These are phyloP conservation scores for Tetrahymena borealis DNA, from an alignment of 73 alveolate genomes.

Conservation along the genomic window DNA sequence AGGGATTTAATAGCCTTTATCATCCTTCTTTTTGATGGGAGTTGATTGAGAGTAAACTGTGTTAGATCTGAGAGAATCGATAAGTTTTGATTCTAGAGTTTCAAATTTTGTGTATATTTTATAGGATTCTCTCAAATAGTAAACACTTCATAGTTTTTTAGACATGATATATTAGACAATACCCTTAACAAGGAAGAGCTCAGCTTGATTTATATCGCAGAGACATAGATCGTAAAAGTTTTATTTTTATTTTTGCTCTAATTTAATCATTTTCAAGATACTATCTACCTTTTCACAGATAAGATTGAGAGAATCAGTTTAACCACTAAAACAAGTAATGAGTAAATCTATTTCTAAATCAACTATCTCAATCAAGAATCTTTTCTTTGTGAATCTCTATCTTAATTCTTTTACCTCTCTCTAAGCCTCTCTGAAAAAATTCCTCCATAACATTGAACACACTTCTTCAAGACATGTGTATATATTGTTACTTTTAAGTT, in stretches of 20 bases:
- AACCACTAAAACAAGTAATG: neutral
- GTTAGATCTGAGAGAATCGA: neutral
- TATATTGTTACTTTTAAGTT: neutral
- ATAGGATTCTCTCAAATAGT: neutral
- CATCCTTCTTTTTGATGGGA: neutral
- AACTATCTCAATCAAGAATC: neutral
- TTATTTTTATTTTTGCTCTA: neutral
- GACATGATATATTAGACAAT: neutral
- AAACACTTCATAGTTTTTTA: neutral
- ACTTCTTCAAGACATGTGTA: neutral
- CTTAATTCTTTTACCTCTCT: neutral
- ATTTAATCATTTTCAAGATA: neutral
- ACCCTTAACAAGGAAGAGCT: neutral
- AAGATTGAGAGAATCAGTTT: neutral
- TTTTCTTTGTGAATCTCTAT: neutral
- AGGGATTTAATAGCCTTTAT: neutral
- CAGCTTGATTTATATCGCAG: neutral
- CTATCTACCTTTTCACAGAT: neutral
- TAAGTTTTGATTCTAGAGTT: neutral
- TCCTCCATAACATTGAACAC: neutral
- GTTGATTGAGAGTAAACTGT: neutral
- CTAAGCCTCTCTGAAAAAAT: neutral
- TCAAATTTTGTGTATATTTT: neutral
- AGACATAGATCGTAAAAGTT: neutral
- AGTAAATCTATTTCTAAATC: neutral